Conservation (phyloP, 192 early-diverging fungal genomes). For the Physocladia obscura region DNA sequence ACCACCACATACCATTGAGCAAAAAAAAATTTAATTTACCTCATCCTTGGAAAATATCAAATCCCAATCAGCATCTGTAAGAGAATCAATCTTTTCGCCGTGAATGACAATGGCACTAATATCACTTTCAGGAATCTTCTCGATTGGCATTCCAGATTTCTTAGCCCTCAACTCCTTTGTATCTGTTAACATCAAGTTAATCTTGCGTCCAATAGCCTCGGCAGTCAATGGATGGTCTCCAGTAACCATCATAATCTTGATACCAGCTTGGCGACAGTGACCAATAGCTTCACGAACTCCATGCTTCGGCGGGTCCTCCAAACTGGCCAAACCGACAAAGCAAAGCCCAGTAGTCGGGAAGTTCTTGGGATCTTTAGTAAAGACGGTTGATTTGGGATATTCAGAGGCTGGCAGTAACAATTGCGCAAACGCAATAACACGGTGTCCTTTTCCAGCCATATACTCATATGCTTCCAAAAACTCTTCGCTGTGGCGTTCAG, state of each 20-base stretch:
- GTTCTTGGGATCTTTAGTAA: constrained; percentile 74
- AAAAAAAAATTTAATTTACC: too few relatives aligned
- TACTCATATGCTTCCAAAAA: constrained; percentile 70
- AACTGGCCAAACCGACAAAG: constrained; percentile 81
- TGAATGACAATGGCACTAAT: constrained; percentile 77
- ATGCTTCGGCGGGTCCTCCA: constrained; percentile 95
- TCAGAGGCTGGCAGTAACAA: constrained; percentile 61
- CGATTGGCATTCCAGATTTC: constrained; percentile 57
- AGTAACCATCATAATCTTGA: constrained; percentile 95
- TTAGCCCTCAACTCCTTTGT: constrained; percentile 77
- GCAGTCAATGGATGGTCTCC: constrained; percentile 94
- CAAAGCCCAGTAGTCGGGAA: constrained; percentile 53
- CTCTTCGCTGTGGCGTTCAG: constrained; percentile 50
- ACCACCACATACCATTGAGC: too few relatives aligned
- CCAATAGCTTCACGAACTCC: constrained; percentile 91
- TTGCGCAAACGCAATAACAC: constrained; percentile 88
- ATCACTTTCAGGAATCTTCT: constrained; percentile 55
- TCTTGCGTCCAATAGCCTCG: constrained; percentile 85
- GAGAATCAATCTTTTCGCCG: constrained; percentile 71
- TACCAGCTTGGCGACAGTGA: constrained; percentile 79
- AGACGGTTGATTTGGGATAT: constrained; percentile 72
- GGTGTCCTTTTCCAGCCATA: constrained; percentile 82
- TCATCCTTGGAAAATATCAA: constrained; percentile 74
- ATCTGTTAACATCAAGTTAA: constrained; percentile 84
- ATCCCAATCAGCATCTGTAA: constrained; percentile 82